A percentile compares a stretch with the other conserved stretches of the same genome.
Evolutionary conservation across 1,284 basidiomycete species (phyloP).

Genomic region (Fistulina hepatica): DNA sequence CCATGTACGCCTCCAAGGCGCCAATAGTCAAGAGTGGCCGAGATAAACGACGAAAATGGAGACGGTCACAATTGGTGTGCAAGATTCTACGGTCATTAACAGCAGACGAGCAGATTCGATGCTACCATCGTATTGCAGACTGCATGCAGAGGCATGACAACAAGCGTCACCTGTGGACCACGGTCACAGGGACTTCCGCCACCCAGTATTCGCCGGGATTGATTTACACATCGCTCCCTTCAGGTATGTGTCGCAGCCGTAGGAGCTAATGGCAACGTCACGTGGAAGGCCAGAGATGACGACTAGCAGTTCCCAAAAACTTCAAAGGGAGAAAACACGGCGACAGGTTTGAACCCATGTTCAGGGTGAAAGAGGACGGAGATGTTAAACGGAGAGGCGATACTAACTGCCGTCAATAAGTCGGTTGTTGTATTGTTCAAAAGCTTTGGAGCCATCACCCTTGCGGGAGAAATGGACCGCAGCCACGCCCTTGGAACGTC

Average conservation of each 20-base stretch:
- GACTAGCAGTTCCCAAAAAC: slow-evolving; percentile 12
- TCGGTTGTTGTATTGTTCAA: slow-evolving; percentile 92
- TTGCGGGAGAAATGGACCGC: slow-evolving; percentile 79
- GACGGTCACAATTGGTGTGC: too few species aligned
- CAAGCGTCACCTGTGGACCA: too few species aligned
- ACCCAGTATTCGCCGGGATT: too few species aligned
- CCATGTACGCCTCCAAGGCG: too few species aligned
- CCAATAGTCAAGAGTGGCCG: too few species aligned
- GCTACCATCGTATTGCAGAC: too few species aligned
- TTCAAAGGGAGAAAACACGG: slow-evolving; percentile 8
- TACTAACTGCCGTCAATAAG: slow-evolving; percentile 99
- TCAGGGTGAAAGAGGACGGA: slow-evolving; percentile 5
- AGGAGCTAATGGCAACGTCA: neutral
- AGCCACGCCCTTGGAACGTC: slow-evolving; percentile 85
- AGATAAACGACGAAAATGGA: too few species aligned
- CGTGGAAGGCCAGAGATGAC: slow-evolving; percentile 10
- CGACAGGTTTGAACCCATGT: slow-evolving; percentile 3
- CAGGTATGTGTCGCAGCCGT: neutral
- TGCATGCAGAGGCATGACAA: too few species aligned
- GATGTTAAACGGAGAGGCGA: slow-evolving; percentile 37
- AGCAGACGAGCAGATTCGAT: too few species aligned
- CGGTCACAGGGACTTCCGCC: too few species aligned
- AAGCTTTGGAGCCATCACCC: slow-evolving; percentile 89
- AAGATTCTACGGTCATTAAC: too few species aligned
- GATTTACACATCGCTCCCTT: too few species aligned